These are phyloP conservation scores for Boletus vermiculosoides DNA, from an alignment of 768 basidiomycete species.

Conservation along the genomic window DNA sequence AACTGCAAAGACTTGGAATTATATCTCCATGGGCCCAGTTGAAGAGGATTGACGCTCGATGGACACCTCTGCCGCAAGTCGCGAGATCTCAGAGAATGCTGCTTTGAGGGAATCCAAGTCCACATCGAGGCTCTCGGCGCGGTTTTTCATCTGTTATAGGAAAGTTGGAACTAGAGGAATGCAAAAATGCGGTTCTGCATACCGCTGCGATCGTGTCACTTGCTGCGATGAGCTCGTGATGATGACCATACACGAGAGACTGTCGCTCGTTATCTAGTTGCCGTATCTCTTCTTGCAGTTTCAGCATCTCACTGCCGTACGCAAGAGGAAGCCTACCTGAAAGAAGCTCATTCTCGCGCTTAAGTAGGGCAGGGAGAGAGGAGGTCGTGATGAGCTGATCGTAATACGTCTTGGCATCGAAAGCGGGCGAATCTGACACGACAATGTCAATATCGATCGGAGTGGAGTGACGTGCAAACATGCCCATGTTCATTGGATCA, in stretches of 20 bases:
- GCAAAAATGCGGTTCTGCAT: conserved; percentile 24
- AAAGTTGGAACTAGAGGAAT: conserved; percentile 1
- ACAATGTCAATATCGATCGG: conserved; percentile 2
- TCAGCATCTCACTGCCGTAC: conserved; percentile 3
- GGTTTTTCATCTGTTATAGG: conserved; percentile 72
- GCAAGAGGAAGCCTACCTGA: conserved; percentile 43
- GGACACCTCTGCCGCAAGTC: conserved; percentile 67
- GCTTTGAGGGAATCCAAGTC: conserved; percentile 78
- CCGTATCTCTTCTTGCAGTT: conserved; percentile 63
- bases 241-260: conserved; percentile 91
- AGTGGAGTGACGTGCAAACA: conserved; percentile 17
- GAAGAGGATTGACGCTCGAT: conserved; percentile 37
- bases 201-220: conserved; percentile 89
- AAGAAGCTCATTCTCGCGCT: conserved; percentile 79
- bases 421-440: conserved; percentile 67
- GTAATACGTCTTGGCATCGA: conserved; percentile 83
- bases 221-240: conserved; percentile 92
- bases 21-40: background rate
- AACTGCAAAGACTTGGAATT: background rate
- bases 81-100: conserved; percentile 85
- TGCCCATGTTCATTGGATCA: conserved; percentile 84
- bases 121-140: conserved; percentile 81
- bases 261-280: conserved; percentile 87
- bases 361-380: conserved; percentile 68
- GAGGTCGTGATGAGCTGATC: conserved; percentile 83